Base-by-base conservation (phyloP, 768 basidiomycete genomes). In the Boletus reticulatus region DNA sequence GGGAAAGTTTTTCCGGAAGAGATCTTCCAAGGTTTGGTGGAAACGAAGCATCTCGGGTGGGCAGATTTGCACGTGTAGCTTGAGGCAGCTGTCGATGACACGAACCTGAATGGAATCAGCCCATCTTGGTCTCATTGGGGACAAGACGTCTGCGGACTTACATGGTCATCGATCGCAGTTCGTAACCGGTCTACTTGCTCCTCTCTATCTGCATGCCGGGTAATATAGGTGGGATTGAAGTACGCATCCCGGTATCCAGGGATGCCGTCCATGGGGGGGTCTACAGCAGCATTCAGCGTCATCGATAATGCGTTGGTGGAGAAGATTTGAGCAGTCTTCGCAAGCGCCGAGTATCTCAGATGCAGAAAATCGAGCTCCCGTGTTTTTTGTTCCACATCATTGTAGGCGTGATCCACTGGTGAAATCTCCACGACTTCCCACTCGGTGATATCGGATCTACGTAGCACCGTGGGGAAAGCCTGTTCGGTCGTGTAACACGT, bases 31-130 rank as follows among this genome's bases (percentile, higher is more conserved):
- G 0, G 92, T 93, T 56, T 88, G 86, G 67, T 98, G 95, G 80
- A 98, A 98, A 6, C 85, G 82, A n/a, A 88, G 74, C 81, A 97
- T 96, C 68, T 94, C 93, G 13, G 84, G 81, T 0, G 91, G 84
- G 67, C 93, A 94, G 31, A 96, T 73, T 43, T 84, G 79, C 3
- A 84, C 85, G 67, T 98, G 94, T 6, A 98, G 79, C 62, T 83
- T 84, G 50, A 98, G 78, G 66, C 92, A 94, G 50, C 82, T 84
- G 58, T 94, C 89, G 47, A 98, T 89, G 47, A 88, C 82, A 43
- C 86, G 84, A 34, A 89, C 85, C 85, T 93, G 61, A 39, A 54
- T 43, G 27, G 43, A n/a, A 42, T 54, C 31, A 39, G 50, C 46
- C 29, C 8, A n/a, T 58, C 46, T 10, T 13, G n/a, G 5, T 27